phyloP scores from a whole-genome alignment of 768 basidiomycete species.

The Mycena pura region DNA sequence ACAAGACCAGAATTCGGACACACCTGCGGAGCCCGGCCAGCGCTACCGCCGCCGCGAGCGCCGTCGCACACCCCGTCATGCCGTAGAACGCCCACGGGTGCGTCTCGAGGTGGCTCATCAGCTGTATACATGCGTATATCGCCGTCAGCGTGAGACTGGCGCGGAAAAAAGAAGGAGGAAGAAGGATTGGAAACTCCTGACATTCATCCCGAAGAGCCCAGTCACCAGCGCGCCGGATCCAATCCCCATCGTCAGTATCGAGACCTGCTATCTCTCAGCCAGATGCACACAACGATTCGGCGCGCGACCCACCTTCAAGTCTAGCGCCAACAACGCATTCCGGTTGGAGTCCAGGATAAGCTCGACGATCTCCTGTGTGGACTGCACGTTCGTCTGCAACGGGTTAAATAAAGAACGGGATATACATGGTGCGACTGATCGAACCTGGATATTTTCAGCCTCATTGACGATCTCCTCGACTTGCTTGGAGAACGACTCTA shows the following conservation, averaged over 20 bases:
- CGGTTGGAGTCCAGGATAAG: slow-evolving; percentile 96
- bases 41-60: slow-evolving; percentile 67
- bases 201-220: slow-evolving; percentile 97
- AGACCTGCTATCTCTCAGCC: slow-evolving; percentile 58
- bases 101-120: slow-evolving; percentile 76
- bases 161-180: slow-evolving; percentile 14
- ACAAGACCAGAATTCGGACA: slow-evolving; percentile 23
- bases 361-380: slow-evolving; percentile 98
- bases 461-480: slow-evolving; percentile 97
- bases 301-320: slow-evolving; percentile 71
- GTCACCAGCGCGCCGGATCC: slow-evolving; percentile 90
- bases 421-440: slow-evolving; percentile 28
- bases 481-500: slow-evolving; percentile 97
- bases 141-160: slow-evolving; percentile 15
- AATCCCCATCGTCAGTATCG: slow-evolving; percentile 93
- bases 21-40: slow-evolving; percentile 71
- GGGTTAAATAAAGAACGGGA: not conserved
- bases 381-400: slow-evolving; percentile 85
- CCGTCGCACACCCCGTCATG: slow-evolving; percentile 65
- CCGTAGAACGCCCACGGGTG: slow-evolving; percentile 77
- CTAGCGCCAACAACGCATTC: slow-evolving; percentile 88
- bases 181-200: too few relatives aligned
- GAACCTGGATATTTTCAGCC: slow-evolving; percentile 83
- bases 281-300: not conserved
- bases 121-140: too few relatives aligned